Evolutionary conservation across 2,329 filamentous ascomycete species (phyloP), one percentile per base, ranked within the genome.

Genomic region (Phoma sp.): DNA sequence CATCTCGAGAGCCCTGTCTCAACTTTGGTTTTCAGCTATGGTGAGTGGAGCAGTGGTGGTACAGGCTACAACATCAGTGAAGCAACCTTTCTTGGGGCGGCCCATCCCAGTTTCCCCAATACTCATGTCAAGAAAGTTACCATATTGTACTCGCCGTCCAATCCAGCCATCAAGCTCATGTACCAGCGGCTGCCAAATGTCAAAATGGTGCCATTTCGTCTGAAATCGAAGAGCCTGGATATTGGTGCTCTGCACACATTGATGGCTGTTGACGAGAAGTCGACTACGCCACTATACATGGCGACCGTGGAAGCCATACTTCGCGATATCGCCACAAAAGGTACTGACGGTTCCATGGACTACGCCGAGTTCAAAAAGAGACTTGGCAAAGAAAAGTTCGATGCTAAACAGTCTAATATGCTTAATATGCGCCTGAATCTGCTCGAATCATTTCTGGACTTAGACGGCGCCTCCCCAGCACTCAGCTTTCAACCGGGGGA

Each of bases 361-460:
- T 88, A 88, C 48, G 29, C 41, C 0, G 27, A 40, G 0, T 69
- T 70, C 58, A 69, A 66, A 25, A 9, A 47, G 9, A 52, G 33
- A 11, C 36, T 69, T 4, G n/a, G 39, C 1, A 4, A 51, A 9
- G 58, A 62, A 18, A 52, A 49, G 0, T 70, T 70, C 29, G 56
- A 65, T 35, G 30, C 47, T 1, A 41, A 22, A 1, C 88, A 92
- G 64, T 67, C 71, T 0, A 76, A 65, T 0, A 84, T 86, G 0
- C 73, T 93, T 2, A 72, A 79, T 0, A 81, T 86, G 67, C 81
- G 88, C 0, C 75, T 91, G 1, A 79, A 84, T 6, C 79, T 86
- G 0, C 75, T 91, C 0, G 84, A 90, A 62, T 86, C 82, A 11
- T 90, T 89, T 70, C 80, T 90, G 69, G 77, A 79, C 60, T 43